A percentile compares a stretch with the other conserved stretches of the same genome.
Evolutionary conservation across 1,284 basidiomycete genomes (phyloP).

Genomic region (Phenoliferia sp.): DNA sequence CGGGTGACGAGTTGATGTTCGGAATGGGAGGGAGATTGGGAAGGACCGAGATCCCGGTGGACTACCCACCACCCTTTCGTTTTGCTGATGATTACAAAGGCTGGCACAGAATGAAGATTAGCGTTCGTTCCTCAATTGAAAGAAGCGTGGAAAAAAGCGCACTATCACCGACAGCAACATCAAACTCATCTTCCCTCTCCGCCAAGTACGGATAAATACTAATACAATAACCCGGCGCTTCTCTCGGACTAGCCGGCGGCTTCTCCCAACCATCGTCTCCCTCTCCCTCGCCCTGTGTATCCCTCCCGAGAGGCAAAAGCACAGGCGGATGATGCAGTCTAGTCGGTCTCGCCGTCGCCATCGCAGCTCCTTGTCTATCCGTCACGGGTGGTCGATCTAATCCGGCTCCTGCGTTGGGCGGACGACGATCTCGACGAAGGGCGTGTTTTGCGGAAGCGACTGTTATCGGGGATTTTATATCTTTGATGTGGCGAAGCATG

Average conservation of each 20-base stretch:
- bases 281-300: slow-evolving; percentile 6
- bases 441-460: slow-evolving; percentile 93
- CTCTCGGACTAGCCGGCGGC: slow-evolving; percentile 31
- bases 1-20: slow-evolving; percentile 81
- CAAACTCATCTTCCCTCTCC: slow-evolving; percentile 73
- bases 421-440: slow-evolving; percentile 48
- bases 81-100: slow-evolving; percentile 87
- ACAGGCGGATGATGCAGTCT: slow-evolving; percentile 41
- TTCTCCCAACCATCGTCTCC: slow-evolving; percentile 7
- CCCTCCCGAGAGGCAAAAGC: slow-evolving; percentile 37
- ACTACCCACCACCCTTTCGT: slow-evolving; percentile 99
- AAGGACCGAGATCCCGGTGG: slow-evolving; percentile 71
- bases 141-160: slow-evolving; percentile 4
- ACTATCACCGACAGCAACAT: slow-evolving; percentile 69
- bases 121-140: background rate
- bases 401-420: slow-evolving; percentile 24
- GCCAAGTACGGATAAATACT: slow-evolving; percentile 47
- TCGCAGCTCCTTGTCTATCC: slow-evolving; percentile 1
- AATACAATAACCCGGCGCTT: slow-evolving; percentile 46
- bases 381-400: slow-evolving; percentile 9
- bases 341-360: slow-evolving; percentile 32
- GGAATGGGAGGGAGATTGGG: too few species aligned
- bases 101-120: slow-evolving; percentile 53
- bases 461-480: slow-evolving; percentile 92
- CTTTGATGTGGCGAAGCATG: slow-evolving; percentile 97